phyloP scores from a whole-genome alignment of 1,284 basidiomycete genomes.

The Rhizoctonia solani region DNA sequence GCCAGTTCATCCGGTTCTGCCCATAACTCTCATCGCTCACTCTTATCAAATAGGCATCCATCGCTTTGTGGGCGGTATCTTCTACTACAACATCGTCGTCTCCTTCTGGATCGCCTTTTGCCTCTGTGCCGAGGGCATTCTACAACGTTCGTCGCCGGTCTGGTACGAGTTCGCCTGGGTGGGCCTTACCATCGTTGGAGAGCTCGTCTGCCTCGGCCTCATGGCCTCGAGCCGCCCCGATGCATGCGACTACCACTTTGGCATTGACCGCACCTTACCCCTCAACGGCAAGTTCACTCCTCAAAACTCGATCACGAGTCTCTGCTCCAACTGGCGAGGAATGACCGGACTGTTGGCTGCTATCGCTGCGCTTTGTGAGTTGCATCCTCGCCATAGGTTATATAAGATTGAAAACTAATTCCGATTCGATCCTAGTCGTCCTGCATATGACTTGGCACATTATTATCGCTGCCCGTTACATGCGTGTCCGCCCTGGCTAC shows the following conservation, averaged over 20 bases:
- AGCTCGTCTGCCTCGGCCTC: slow-evolving; percentile 34
- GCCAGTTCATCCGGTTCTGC: neutral
- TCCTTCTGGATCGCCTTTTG: slow-evolving; percentile 46
- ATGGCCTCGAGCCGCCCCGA: slow-evolving; percentile 24
- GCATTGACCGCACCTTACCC: neutral
- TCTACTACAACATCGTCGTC: slow-evolving; percentile 33
- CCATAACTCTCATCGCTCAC: too few relatives aligned
- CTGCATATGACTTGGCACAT: slow-evolving; percentile 17
- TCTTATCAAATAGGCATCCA: neutral
- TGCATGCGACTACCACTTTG: slow-evolving; percentile 21
- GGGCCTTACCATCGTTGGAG: slow-evolving; percentile 24
- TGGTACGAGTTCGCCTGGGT: slow-evolving; percentile 38
- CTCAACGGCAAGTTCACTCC: neutral
- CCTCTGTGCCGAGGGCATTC: slow-evolving; percentile 41
- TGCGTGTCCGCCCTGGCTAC: neutral
- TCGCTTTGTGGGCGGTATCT: neutral
- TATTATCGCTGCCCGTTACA: slow-evolving; percentile 6
- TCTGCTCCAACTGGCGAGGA: slow-evolving; percentile 37
- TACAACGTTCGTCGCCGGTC: slow-evolving; percentile 40
- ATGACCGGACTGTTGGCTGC: slow-evolving; percentile 34
- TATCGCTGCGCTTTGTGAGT: slow-evolving; percentile 32
- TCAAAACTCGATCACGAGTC: slow-evolving; percentile 21
- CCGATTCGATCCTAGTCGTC: neutral
- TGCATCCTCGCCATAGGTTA: neutral
- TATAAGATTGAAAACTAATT: neutral